Evolutionary conservation across 129 eudicot genomes (phyloP).

Genomic region (Cynara cardunculus): DNA sequence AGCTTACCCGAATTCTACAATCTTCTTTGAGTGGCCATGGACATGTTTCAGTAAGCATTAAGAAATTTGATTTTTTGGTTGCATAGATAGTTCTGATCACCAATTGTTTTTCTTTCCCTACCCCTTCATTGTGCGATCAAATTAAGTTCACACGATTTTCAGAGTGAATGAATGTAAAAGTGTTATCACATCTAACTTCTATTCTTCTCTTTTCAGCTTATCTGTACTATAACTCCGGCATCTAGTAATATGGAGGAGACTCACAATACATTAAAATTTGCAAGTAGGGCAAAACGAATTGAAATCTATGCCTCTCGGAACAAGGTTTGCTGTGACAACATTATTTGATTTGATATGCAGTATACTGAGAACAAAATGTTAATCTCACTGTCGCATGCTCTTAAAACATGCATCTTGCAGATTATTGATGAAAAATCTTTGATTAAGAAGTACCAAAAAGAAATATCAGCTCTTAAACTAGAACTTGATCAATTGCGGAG

Average conservation of each 20-base stretch:
- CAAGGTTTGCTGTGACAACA: slow-evolving; percentile 47
- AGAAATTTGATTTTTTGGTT: background rate
- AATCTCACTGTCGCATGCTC: slow-evolving; percentile 9
- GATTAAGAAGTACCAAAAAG: slow-evolving; percentile 95
- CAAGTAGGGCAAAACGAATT: slow-evolving; percentile 92
- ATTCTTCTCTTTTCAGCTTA: slow-evolving; percentile 54
- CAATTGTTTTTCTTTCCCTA: background rate
- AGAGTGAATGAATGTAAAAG: background rate
- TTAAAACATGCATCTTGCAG: slow-evolving; percentile 44
- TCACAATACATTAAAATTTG: slow-evolving; percentile 92
- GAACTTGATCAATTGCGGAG: slow-evolving; percentile 89
- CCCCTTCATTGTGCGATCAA: background rate
- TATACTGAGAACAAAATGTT: background rate
- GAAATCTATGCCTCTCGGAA: slow-evolving; percentile 93
- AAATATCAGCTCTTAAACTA: slow-evolving; percentile 78
- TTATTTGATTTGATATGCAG: slow-evolving; percentile 15
- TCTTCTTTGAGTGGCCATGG: slow-evolving; percentile 99
- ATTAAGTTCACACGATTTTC: background rate
- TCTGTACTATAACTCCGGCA: slow-evolving; percentile 98
- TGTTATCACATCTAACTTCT: slow-evolving; percentile 11
- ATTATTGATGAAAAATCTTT: slow-evolving; percentile 96
- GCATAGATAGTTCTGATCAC: slow-evolving; percentile 3
- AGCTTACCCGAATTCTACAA: slow-evolving; percentile 94
- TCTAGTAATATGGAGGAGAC: slow-evolving; percentile 98
- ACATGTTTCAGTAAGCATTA: slow-evolving; percentile 87